Percentiles rank a stretch among this genome's conserved stretches.
phyloP scores from a whole-genome alignment of 2,329 filamentous ascomycete genomes.

The Xylariaceae sp. region DNA sequence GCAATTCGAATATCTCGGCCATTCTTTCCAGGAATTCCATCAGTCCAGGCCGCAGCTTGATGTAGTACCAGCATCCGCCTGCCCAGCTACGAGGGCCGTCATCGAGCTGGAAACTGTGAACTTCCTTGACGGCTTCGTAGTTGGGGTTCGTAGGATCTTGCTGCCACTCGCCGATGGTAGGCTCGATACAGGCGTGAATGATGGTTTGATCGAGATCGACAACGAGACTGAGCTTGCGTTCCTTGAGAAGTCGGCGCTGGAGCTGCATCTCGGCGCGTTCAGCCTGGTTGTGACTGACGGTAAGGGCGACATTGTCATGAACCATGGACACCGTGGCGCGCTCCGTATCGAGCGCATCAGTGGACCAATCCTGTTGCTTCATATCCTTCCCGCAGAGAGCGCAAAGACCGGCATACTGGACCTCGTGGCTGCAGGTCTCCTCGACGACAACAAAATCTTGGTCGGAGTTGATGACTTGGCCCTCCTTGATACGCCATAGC shows the following conservation, averaged over 20 bases:
- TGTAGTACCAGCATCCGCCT: slow-evolving; percentile 89
- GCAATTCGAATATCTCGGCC: slow-evolving; percentile 70
- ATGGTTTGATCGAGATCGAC: slow-evolving; percentile 98
- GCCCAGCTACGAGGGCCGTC: slow-evolving; percentile 67
- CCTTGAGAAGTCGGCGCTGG: slow-evolving; percentile 73
- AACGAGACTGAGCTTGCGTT: slow-evolving; percentile 83
- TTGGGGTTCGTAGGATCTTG: slow-evolving; percentile 84
- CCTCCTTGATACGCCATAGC: slow-evolving; percentile 68
- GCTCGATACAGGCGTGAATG: slow-evolving; percentile 96
- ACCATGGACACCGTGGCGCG: slow-evolving; percentile 93
- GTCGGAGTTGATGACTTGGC: slow-evolving; percentile 57
- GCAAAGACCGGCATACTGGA: slow-evolving; percentile 88
- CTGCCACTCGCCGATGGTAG: slow-evolving; percentile 94
- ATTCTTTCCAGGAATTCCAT: slow-evolving; percentile 64
- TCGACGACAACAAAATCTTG: slow-evolving; percentile 67
- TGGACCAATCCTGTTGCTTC: slow-evolving; percentile 84
- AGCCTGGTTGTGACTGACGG: slow-evolving; percentile 78
- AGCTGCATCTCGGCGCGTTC: slow-evolving; percentile 77
- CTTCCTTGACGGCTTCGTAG: slow-evolving; percentile 82
- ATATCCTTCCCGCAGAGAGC: slow-evolving; percentile 93
- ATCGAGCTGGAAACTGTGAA: slow-evolving; percentile 84
- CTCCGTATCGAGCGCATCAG: slow-evolving; percentile 69
- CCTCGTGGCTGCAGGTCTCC: slow-evolving; percentile 84
- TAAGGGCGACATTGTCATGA: slow-evolving; percentile 82
- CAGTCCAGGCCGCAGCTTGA: slow-evolving; percentile 89